Percentiles rank a stretch among this genome's conserved stretches.
phyloP scores from a whole-genome alignment of 169 alveolate genomes.

The Eimeria sp. region DNA sequence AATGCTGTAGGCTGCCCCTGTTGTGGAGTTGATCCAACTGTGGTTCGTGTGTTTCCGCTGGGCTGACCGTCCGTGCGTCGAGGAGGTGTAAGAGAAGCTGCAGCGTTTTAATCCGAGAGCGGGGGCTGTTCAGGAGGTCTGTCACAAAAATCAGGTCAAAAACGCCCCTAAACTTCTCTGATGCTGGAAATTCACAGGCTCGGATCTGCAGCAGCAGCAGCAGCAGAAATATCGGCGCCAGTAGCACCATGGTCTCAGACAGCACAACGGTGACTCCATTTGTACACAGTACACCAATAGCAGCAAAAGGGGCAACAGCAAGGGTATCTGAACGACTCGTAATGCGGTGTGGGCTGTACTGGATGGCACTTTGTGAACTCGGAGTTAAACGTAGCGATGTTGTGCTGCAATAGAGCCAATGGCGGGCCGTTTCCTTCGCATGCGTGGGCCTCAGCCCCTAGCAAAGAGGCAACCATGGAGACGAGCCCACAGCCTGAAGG shows the following conservation, averaged over 20 bases:
- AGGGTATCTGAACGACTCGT: neutral
- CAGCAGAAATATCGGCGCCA: neutral
- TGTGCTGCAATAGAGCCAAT: conserved; percentile 47
- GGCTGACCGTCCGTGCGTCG: conserved; percentile 39
- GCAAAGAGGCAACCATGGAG: conserved; percentile 62
- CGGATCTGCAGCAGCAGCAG: conserved; percentile 30
- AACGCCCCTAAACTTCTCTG: neutral
- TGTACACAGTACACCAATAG: neutral
- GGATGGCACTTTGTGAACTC: conserved; percentile 51
- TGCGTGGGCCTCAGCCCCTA: conserved; percentile 70
- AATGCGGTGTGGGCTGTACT: conserved; percentile 5
- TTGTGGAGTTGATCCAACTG: neutral
- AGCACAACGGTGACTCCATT: neutral
- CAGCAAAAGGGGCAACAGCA: neutral
- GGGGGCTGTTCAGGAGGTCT: conserved; percentile 52
- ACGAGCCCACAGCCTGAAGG: conserved; percentile 68
- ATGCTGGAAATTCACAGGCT: neutral
- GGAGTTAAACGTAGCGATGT: conserved; percentile 47
- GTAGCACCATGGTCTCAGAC: neutral
- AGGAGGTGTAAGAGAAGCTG: conserved; percentile 20
- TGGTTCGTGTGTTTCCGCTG: neutral
- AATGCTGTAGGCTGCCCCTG: neutral
- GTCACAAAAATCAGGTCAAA: conserved; percentile 51
- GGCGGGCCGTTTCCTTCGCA: conserved; percentile 49
- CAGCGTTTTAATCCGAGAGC: conserved; percentile 19